These are phyloP conservation scores for Polygonum maritimum DNA, from an alignment of 148 eudicot genomes.

Conservation along the genomic window DNA sequence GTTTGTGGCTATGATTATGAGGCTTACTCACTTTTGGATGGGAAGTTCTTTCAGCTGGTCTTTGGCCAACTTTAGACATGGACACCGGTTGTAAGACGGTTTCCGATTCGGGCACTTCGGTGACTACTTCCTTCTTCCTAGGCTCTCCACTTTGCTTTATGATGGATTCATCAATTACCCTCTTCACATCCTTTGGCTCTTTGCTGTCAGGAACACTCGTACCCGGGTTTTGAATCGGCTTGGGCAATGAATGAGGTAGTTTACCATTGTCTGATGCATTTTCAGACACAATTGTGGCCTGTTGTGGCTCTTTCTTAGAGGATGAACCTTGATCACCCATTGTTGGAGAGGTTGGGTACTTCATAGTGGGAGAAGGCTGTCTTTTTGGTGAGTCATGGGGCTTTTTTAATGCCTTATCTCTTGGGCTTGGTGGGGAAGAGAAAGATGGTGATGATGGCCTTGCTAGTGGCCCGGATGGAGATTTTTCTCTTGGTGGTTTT, in stretches of 20 bases:
- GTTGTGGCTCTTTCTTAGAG: conserved; percentile 10
- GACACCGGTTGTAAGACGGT: conserved; percentile 13
- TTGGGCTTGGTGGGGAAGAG: conserved; percentile 4
- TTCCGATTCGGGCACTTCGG: background rate
- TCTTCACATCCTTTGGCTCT: background rate
- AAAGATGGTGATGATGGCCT: conserved; percentile 13
- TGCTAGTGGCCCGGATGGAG: conserved; percentile 17
- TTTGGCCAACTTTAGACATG: background rate
- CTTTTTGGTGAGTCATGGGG: conserved; percentile 19
- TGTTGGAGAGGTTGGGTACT: conserved; percentile 15
- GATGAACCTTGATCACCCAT: background rate
- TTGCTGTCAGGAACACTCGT: background rate
- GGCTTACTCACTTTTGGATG: conserved; percentile 13
- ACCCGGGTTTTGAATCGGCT: background rate
- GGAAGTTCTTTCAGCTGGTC: conserved; percentile 7
- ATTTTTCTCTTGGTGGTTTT: conserved; percentile 11
- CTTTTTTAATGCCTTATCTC: conserved; percentile 13
- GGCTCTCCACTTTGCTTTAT: conserved; percentile 8
- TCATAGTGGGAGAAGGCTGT: conserved; percentile 5
- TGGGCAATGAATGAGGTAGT: background rate
- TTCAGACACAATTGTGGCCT: background rate
- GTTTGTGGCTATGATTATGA: conserved; percentile 11
- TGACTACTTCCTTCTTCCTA: conserved; percentile 7
- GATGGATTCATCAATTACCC: background rate
- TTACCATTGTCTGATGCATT: background rate